phyloP scores from a whole-genome alignment of 2,329 filamentous ascomycete genomes.

The Rachicladosporium sp. region DNA sequence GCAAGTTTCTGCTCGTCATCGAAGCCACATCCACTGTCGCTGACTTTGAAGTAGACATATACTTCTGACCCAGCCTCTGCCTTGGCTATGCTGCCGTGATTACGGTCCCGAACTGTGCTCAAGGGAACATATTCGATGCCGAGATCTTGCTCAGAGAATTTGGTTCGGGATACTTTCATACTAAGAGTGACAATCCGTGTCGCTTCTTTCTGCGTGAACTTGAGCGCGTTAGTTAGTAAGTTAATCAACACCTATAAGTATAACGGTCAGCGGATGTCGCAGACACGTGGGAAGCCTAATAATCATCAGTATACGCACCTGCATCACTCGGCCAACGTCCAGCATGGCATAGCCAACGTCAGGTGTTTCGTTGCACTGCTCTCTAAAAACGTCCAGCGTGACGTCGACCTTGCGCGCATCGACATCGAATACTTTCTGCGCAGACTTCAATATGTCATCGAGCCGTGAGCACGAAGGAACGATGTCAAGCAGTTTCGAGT shows the following conservation, averaged over 20 bases:
- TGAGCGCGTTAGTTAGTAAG: constrained; percentile 36
- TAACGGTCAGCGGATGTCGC: too few relatives aligned
- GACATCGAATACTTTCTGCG: constrained; percentile 21
- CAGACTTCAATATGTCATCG: constrained; percentile 12
- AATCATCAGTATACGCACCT: too few relatives aligned
- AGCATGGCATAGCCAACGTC: too few relatives aligned
- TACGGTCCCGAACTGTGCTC: too few relatives aligned
- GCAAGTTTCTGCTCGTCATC: constrained; percentile 25
- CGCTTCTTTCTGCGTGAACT: constrained; percentile 30
- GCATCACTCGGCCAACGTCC: constrained; percentile 18
- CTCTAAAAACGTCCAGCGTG: too few relatives aligned
- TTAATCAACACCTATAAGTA: constrained; percentile 32
- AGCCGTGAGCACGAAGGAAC: constrained; percentile 11
- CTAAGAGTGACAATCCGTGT: constrained; percentile 19
- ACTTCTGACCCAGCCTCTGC: neutral
- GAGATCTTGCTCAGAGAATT: neutral
- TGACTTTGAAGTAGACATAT: constrained; percentile 23
- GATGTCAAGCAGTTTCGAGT: constrained; percentile 29
- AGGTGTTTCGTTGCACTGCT: too few relatives aligned
- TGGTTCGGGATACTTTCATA: constrained; percentile 1
- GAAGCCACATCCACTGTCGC: constrained; percentile 30
- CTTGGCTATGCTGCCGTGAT: too few relatives aligned
- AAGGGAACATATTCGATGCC: neutral
- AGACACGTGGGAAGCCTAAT: too few relatives aligned
- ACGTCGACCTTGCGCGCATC: constrained; percentile 17